Evolutionary conservation across 768 basidiomycete species (phyloP).

Genomic region (Lepiota brunneoincarnata): DNA sequence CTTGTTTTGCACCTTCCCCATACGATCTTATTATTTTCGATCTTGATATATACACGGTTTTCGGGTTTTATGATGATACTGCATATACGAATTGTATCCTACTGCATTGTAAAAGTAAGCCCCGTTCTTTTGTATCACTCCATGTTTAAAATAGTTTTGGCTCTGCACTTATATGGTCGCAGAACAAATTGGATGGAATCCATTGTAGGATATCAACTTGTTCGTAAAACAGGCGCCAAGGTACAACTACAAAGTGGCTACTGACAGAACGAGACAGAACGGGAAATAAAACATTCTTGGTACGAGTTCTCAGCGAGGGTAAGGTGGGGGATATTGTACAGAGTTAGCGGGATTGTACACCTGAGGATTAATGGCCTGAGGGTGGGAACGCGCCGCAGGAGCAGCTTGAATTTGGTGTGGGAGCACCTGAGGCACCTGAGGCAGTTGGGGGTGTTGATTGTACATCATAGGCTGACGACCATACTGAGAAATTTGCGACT

Average conservation of each 20-base stretch:
- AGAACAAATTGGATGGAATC: too few species aligned
- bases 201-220: too few species aligned
- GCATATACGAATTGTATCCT: not conserved
- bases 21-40: not conserved
- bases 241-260: not conserved
- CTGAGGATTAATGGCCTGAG: slow-evolving; percentile 13
- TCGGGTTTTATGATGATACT: not conserved
- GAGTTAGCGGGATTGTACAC: slow-evolving; percentile 10
- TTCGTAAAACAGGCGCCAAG: not conserved
- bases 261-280: slow-evolving; percentile 2
- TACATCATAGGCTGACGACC: slow-evolving; percentile 13
- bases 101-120: not conserved
- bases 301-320: slow-evolving; percentile 10
- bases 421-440: slow-evolving; percentile 22
- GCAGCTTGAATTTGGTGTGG: slow-evolving; percentile 11
- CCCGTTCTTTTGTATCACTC: not conserved
- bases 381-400: slow-evolving; percentile 5
- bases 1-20: not conserved
- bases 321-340: slow-evolving; percentile 14
- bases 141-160: not conserved
- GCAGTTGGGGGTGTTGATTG: slow-evolving; percentile 20
- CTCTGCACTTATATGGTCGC: too few species aligned
- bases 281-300: not conserved
- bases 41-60: not conserved
- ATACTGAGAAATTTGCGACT: slow-evolving; percentile 24